A percentile compares a stretch with the other conserved stretches of the same genome.
phyloP scores from a whole-genome alignment of 2,329 filamentous ascomycete species.

The Myriosclerotinia scirpicola region DNA sequence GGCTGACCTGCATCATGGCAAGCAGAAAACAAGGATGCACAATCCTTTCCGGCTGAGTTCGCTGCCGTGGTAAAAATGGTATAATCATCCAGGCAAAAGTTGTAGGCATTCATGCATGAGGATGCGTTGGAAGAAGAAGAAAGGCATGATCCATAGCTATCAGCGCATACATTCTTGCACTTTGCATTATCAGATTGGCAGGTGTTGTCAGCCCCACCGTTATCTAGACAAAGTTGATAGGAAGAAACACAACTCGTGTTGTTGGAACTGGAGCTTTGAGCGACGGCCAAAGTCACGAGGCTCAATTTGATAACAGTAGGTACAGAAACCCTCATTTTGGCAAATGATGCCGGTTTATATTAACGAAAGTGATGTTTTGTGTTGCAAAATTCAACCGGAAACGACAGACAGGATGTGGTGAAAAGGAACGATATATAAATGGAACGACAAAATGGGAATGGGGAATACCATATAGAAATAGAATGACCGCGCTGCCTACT shows the following conservation, averaged over 20 bases:
- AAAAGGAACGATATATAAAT: background rate
- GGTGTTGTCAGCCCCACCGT: constrained; percentile 25
- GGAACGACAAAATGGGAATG: background rate
- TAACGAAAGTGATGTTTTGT: constrained; percentile 7
- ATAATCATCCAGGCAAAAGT: constrained; percentile 22
- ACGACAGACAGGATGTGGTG: background rate
- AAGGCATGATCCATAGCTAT: constrained; percentile 9
- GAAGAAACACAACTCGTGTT: constrained; percentile 19
- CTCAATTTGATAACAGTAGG: background rate
- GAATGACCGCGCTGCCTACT: background rate
- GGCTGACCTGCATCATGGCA: constrained; percentile 24
- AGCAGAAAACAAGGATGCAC: constrained; percentile 24
- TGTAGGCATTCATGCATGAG: constrained; percentile 8
- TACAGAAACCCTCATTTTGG: background rate
- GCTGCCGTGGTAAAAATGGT: constrained; percentile 22
- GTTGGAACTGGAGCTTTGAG: constrained; percentile 12
- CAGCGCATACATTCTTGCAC: constrained; percentile 24
- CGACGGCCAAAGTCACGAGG: constrained; percentile 9
- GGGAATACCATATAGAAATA: constrained; percentile 1
- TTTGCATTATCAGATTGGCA: constrained; percentile 25
- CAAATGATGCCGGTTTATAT: background rate
- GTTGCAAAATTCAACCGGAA: constrained; percentile 1
- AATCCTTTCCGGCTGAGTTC: constrained; percentile 26
- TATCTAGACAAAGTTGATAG: constrained; percentile 24
- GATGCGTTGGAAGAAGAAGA: background rate